phyloP scores from a whole-genome alignment of 1,284 basidiomycete genomes.

The Trichosporon inkin region DNA sequence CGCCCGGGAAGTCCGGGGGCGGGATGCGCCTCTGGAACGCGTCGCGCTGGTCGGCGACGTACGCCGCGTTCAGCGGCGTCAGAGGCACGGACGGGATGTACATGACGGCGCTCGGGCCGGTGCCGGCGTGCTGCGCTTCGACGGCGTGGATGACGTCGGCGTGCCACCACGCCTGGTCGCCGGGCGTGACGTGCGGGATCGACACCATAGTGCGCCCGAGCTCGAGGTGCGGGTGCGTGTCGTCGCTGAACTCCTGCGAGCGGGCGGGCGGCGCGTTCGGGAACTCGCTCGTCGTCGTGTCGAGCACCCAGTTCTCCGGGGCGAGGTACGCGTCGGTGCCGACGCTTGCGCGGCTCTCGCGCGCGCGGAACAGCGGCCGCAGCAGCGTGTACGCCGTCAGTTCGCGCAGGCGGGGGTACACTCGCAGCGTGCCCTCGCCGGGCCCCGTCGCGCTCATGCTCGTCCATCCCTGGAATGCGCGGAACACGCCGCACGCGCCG shows the following conservation, averaged over 20 bases:
- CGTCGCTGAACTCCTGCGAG: constrained; percentile 61
- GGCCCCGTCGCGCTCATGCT: constrained; percentile 60
- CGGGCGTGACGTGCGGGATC: constrained; percentile 66
- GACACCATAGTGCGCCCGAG: constrained; percentile 68
- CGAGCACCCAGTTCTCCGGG: constrained; percentile 61
- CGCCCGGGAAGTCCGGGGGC: constrained; percentile 70
- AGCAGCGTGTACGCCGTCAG: constrained; percentile 72
- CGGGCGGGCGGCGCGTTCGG: constrained; percentile 61
- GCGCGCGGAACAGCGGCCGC: constrained; percentile 65
- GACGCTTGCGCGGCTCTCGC: constrained; percentile 20
- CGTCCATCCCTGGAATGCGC: constrained; percentile 70
- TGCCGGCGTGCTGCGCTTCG: constrained; percentile 60
- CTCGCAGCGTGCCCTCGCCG: constrained; percentile 67
- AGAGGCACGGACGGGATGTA: constrained; percentile 75
- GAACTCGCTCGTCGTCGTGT: constrained; percentile 60
- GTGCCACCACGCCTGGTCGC: constrained; percentile 79
- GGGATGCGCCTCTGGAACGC: constrained; percentile 60
- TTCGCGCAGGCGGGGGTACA: constrained; percentile 69
- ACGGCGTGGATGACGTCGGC: constrained; percentile 72
- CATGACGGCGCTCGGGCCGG: constrained; percentile 65
- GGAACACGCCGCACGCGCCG: constrained; percentile 62
- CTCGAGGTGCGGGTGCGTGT: constrained; percentile 66
- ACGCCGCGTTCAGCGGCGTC: constrained; percentile 61
- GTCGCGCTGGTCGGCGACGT: constrained; percentile 60
- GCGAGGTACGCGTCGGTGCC: constrained; percentile 48